These are phyloP conservation scores for Pleurostoma richardsiae DNA, from an alignment of 2,329 filamentous ascomycete genomes.

Conservation along the genomic window DNA sequence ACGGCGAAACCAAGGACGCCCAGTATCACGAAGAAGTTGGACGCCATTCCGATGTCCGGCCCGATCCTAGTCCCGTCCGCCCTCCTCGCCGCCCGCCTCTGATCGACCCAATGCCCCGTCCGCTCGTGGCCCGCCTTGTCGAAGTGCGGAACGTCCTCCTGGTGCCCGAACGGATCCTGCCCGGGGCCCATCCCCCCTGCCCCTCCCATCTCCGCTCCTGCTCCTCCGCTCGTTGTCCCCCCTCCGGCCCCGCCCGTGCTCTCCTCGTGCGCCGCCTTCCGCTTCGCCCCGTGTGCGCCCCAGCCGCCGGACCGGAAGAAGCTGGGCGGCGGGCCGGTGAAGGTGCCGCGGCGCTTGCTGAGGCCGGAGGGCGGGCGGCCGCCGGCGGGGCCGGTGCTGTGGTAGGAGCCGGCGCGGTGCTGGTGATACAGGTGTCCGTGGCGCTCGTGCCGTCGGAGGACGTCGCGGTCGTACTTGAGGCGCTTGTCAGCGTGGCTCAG, in stretches of 20 bases:
- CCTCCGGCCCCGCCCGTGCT: constrained; percentile 20
- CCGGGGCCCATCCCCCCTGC: constrained; percentile 56
- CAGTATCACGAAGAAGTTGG: constrained; percentile 45
- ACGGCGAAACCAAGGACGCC: constrained; percentile 41
- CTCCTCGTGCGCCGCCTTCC: constrained; percentile 46
- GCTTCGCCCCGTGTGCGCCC: constrained; percentile 58
- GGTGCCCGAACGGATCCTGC: constrained; percentile 37
- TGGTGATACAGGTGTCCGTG: constrained; percentile 20
- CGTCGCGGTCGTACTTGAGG: constrained; percentile 72
- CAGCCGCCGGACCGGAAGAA: constrained; percentile 84
- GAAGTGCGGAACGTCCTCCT: constrained; percentile 68
- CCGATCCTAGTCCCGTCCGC: constrained; percentile 33
- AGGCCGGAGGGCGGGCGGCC: constrained; percentile 77
- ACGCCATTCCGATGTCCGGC: constrained; percentile 31
- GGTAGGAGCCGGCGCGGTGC: constrained; percentile 41
- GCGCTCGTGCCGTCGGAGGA: constrained; percentile 34
- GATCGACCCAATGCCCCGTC: constrained; percentile 64
- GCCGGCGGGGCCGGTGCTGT: constrained; percentile 59
- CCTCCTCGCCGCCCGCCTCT: constrained; percentile 32
- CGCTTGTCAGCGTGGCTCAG: constrained; percentile 72
- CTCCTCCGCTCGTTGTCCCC: background rate
- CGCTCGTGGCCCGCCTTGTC: constrained; percentile 67
- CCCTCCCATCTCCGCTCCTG: constrained; percentile 5
- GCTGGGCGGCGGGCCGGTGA: constrained; percentile 80
- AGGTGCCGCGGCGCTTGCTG: constrained; percentile 68